Base-by-base conservation (phyloP, 2,329 filamentous ascomycete species). In the Neopestalotiopsis rosae region DNA sequence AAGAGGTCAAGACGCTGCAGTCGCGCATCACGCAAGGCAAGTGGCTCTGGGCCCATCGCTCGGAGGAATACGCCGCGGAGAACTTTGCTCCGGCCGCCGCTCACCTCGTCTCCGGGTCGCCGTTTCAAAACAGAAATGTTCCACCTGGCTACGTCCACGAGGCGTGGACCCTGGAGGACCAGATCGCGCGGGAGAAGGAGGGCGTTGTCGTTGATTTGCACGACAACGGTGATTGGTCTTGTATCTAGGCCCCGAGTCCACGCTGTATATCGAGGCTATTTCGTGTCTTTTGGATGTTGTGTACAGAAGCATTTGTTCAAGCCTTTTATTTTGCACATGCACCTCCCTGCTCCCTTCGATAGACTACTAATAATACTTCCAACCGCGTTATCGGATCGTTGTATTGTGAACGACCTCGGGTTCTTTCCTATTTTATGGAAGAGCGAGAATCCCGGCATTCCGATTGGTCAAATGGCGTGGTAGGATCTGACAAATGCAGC, bases 41-140 rank as follows among this genome's bases (percentile, higher is more conserved):
- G 20, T 67, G 66, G 66, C n/a, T 64, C 24, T 64, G 59, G 59
- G 10, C 28, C 5, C 66, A 67, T 30, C 17, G 45, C 9, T 13
- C 66, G 1, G 66, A 67, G 42, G 45, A 28, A 13, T 67, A 67
- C 13, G 66, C 66, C 32, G 7, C 40, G 1, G 66, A 63, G 40
- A 67, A 64, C 14, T 67, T 63, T 45, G 40, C 17, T 4, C 28
- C 32, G 20, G 49, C 32, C 3, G 17, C 12, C 5, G 28, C 24
- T 5, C 56, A 52, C 28, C 20, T 49, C 7, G 17, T 28, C 13
- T 12, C 20, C 10, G 42, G 24, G 9, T 14, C 40, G 28, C 38
- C 61, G 3, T 63, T 63, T 24, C 28, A 24, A 24, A 65, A 65
- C 40, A 65, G 17, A 6, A 65, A 65, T 30, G 13, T 65, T 14